A percentile compares a stretch with the other conserved stretches of the same genome.
These are phyloP conservation scores for Eleusine coracana DNA, from an alignment of 176 grass and related monocot genomes.

Conservation along the genomic window DNA sequence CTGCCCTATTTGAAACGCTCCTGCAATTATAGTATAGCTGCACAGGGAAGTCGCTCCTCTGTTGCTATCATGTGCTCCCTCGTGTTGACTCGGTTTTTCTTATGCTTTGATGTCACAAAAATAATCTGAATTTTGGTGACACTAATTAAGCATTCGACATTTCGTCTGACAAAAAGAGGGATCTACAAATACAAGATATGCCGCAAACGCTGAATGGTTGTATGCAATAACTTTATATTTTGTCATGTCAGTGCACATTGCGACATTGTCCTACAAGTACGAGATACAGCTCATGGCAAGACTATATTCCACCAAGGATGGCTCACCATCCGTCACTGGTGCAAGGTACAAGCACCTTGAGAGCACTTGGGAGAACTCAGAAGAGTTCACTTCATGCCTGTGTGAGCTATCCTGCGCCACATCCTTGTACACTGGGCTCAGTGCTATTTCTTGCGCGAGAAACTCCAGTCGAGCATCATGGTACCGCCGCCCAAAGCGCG, in stretches of 20 bases:
- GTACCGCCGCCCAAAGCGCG: not conserved
- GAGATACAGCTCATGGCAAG: not conserved
- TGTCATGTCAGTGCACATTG: too few species aligned
- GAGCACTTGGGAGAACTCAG: not conserved
- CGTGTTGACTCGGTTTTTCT: not conserved
- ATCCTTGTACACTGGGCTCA: not conserved
- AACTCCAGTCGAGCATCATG: not conserved
- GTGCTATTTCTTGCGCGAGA: not conserved
- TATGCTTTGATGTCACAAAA: not conserved
- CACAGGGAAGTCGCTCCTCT: not conserved
- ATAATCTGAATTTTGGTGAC: not conserved
- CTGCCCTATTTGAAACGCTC: not conserved
- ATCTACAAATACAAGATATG: too few species aligned
- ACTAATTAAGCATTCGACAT: too few species aligned
- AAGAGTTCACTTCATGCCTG: not conserved
- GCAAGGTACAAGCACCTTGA: constrained; percentile 1
- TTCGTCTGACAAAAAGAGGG: too few species aligned
- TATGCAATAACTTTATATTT: too few species aligned
- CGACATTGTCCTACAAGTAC: not conserved
- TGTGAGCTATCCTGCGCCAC: not conserved
- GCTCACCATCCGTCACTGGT: not conserved
- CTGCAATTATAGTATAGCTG: too few species aligned
- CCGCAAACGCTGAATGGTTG: too few species aligned
- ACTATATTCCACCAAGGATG: not conserved
- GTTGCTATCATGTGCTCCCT: not conserved